A percentile compares a stretch with the other conserved stretches of the same genome.
phyloP scores from a whole-genome alignment of 2,329 filamentous ascomycete genomes.

The Coniochaeta sp. region DNA sequence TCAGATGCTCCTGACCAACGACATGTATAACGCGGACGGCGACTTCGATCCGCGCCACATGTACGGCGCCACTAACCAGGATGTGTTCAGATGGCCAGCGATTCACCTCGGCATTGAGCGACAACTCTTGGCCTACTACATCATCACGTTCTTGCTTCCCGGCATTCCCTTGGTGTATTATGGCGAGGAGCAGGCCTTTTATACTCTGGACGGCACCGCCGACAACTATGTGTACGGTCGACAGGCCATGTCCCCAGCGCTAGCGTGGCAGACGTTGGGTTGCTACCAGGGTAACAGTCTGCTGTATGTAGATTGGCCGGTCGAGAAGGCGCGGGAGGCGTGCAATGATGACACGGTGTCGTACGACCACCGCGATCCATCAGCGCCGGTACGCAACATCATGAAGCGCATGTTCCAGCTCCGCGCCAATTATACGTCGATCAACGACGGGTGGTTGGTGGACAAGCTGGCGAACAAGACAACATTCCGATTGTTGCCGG shows the following conservation, averaged over 20 bases:
- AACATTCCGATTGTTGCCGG: slow-evolving; percentile 39
- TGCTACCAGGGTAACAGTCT: slow-evolving; percentile 49
- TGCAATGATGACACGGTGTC: slow-evolving; percentile 48
- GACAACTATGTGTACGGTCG: slow-evolving; percentile 58
- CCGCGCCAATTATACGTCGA: slow-evolving; percentile 44
- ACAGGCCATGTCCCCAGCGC: slow-evolving; percentile 52
- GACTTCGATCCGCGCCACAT: slow-evolving; percentile 56
- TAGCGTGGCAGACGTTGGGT: slow-evolving; percentile 56
- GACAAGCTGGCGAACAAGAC: slow-evolving; percentile 51
- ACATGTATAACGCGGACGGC: slow-evolving; percentile 15
- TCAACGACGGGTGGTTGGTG: slow-evolving; percentile 53
- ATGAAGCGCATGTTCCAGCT: slow-evolving; percentile 56
- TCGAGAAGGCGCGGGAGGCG: slow-evolving; percentile 37
- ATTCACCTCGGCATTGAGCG: slow-evolving; percentile 48
- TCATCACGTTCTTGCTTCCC: slow-evolving; percentile 51
- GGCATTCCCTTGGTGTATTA: slow-evolving; percentile 53
- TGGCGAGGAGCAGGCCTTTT: slow-evolving; percentile 58
- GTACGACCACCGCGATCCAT: slow-evolving; percentile 55
- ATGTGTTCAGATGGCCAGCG: slow-evolving; percentile 57
- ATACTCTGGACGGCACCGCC: slow-evolving; percentile 53
- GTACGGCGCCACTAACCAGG: slow-evolving; percentile 57
- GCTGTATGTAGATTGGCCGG: slow-evolving; percentile 48
- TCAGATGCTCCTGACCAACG: slow-evolving; percentile 44
- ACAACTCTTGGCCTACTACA: slow-evolving; percentile 48
- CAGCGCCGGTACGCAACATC: slow-evolving; percentile 52